A percentile compares a stretch with the other conserved stretches of the same genome.
Conservation (phyloP, 495 filamentous ascomycete genomes). For the Aspergillus campestris region DNA sequence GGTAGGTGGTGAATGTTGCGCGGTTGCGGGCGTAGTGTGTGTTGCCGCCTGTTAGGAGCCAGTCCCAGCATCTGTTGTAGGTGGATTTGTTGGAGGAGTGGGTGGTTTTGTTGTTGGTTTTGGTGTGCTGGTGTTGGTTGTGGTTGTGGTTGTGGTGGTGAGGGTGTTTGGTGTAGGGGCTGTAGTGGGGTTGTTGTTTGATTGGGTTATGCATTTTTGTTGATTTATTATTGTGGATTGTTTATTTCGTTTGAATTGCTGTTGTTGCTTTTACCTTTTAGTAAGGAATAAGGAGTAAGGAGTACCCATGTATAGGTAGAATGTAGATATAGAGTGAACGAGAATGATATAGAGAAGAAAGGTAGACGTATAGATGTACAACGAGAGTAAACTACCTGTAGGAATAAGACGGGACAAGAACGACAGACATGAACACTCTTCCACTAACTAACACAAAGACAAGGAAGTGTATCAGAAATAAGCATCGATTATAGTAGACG, state of each 20-base stretch:
- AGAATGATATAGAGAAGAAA: not conserved
- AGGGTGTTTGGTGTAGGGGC: not conserved
- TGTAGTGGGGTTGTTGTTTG: not conserved
- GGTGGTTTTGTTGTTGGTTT: not conserved
- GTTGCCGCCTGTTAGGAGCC: slow-evolving; percentile 16
- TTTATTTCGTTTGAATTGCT: not conserved
- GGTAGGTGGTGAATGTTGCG: slow-evolving; percentile 16
- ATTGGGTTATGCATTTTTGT: not conserved
- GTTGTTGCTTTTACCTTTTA: not conserved
- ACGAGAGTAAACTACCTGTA: not conserved
- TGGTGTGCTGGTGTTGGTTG: not conserved
- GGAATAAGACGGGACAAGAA: not conserved
- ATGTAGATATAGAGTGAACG: not conserved
- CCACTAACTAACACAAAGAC: not conserved
- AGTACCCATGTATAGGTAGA: not conserved
- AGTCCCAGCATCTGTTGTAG: slow-evolving; percentile 17
- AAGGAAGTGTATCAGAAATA: too few relatives aligned
- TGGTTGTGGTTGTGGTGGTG: slow-evolving; percentile 1
- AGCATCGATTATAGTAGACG: too few relatives aligned
- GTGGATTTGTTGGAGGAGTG: not conserved
- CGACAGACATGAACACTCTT: not conserved
- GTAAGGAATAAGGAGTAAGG: too few relatives aligned
- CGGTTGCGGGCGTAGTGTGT: slow-evolving; percentile 22
- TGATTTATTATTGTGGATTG: not conserved
- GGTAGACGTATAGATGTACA: not conserved